These are phyloP conservation scores for Crithidia brevicula DNA, from an alignment of 208 protist genomes.

Conservation along the genomic window DNA sequence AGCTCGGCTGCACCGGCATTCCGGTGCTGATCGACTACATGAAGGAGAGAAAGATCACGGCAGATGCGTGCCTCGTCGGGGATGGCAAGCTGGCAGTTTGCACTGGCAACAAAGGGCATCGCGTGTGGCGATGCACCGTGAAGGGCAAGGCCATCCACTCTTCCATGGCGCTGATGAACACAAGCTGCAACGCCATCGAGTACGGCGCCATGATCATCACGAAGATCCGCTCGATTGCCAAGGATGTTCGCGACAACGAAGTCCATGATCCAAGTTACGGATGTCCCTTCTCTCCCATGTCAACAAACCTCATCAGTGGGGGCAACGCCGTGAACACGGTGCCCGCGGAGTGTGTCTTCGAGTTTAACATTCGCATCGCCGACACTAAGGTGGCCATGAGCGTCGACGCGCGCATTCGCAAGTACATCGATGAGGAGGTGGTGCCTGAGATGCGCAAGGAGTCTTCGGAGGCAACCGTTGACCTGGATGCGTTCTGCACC, in stretches of 20 bases:
- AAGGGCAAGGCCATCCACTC: constrained; percentile 54
- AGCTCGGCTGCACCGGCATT: constrained; percentile 46
- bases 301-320: constrained; percentile 44
- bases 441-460: constrained; percentile 41
- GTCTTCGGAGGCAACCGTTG: constrained; percentile 28
- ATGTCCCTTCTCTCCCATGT: constrained; percentile 36
- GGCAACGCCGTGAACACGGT: constrained; percentile 62
- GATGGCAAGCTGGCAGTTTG: constrained; percentile 14
- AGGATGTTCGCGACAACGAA: constrained; percentile 35
- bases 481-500: constrained; percentile 19
- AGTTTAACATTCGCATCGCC: constrained; percentile 44
- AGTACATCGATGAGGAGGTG: constrained; percentile 36
- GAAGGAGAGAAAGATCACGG: constrained; percentile 34
- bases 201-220: constrained; percentile 45
- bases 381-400: constrained; percentile 21
- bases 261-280: constrained; percentile 26
- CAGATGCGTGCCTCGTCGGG: constrained; percentile 50
- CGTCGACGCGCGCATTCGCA: constrained; percentile 34
- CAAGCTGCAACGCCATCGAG: constrained; percentile 48
- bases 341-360: constrained; percentile 43
- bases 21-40: constrained; percentile 45
- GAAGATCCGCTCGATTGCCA: constrained; percentile 36
- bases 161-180: constrained; percentile 44
- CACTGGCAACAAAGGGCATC: constrained; percentile 12
- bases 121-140: constrained; percentile 22